phyloP scores from a whole-genome alignment of 2,329 filamentous ascomycete genomes.

The Thyridium curvatum region DNA sequence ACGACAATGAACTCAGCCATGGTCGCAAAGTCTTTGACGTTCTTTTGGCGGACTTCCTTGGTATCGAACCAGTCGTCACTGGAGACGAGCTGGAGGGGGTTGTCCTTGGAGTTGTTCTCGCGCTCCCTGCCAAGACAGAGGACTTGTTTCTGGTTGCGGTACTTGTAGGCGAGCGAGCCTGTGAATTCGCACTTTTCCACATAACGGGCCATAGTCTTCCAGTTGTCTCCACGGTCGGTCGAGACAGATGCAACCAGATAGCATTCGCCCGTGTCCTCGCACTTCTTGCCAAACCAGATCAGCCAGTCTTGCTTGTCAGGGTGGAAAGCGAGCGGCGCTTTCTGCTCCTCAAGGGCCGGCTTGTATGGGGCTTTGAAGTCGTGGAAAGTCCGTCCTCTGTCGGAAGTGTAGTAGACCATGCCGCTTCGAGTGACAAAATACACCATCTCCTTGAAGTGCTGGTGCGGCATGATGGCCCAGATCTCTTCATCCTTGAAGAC shows the following conservation, averaged over 20 bases:
- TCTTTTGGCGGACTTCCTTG: conserved; percentile 54
- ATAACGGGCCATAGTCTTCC: conserved; percentile 68
- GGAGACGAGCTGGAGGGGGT: conserved; percentile 63
- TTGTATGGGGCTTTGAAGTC: conserved; percentile 64
- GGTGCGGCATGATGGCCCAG: conserved; percentile 66
- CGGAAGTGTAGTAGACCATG: conserved; percentile 73
- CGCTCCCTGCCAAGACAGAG: conserved; percentile 57
- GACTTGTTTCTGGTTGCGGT: conserved; percentile 47
- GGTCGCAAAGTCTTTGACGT: conserved; percentile 81
- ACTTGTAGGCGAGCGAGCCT: conserved; percentile 51
- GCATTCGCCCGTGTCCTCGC: conserved; percentile 53
- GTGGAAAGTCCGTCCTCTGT: conserved; percentile 69
- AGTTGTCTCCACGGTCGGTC: conserved; percentile 72
- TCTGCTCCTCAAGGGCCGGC: conserved; percentile 23
- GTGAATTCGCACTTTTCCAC: conserved; percentile 85
- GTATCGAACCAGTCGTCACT: conserved; percentile 73
- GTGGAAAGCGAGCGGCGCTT: conserved; percentile 66
- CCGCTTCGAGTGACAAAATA: conserved; percentile 70
- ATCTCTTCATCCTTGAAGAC: conserved; percentile 67
- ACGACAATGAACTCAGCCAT: conserved; percentile 97
- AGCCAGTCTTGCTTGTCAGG: conserved; percentile 82
- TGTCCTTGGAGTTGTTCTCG: conserved; percentile 58
- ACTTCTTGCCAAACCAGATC: conserved; percentile 79
- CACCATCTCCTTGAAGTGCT: conserved; percentile 75
- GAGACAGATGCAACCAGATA: conserved; percentile 71